A percentile compares a stretch with the other conserved stretches of the same genome.
phyloP scores from a whole-genome alignment of 495 filamentous ascomycete genomes.

The Hypoxylon fuscum region DNA sequence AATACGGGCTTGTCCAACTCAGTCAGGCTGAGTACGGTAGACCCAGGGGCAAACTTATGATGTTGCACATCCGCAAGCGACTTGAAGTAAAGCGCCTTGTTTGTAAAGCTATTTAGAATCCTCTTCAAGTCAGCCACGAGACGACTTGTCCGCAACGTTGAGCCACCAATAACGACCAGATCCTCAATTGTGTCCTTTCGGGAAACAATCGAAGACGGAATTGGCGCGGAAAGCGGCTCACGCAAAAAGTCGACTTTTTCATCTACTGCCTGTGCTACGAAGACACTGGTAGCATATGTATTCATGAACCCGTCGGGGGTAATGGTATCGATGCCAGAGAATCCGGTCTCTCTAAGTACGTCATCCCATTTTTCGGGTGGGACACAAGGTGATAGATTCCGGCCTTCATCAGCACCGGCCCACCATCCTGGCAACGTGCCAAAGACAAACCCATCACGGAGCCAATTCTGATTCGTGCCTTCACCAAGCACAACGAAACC shows the following conservation, averaged over 20 bases:
- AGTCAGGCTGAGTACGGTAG: background rate
- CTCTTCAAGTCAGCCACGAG: too few relatives aligned
- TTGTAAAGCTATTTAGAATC: too few relatives aligned
- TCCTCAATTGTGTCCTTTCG: too few relatives aligned
- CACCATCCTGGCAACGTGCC: conserved; percentile 56
- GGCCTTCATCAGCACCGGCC: conserved; percentile 23
- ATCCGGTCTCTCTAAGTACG: conserved; percentile 44
- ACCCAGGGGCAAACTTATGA: too few relatives aligned
- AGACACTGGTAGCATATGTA: conserved; percentile 49
- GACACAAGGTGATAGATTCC: conserved; percentile 29
- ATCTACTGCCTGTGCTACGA: conserved; percentile 54
- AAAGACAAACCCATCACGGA: conserved; percentile 45
- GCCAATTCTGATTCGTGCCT: conserved; percentile 31
- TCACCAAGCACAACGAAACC: conserved; percentile 47
- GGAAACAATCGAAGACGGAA: too few relatives aligned
- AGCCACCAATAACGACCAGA: too few relatives aligned
- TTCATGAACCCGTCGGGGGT: conserved; percentile 6
- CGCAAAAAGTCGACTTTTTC: conserved; percentile 44
- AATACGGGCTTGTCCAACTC: conserved; percentile 3
- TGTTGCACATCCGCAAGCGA: too few relatives aligned
- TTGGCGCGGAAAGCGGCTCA: conserved; percentile 50
- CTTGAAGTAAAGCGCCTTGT: too few relatives aligned
- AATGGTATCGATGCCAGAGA: background rate
- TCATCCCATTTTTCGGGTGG: conserved; percentile 49
- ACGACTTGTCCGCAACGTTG: too few relatives aligned